Conservation (phyloP, 2,329 filamentous ascomycete species). For the Pestalotiopsis fici region DNA sequence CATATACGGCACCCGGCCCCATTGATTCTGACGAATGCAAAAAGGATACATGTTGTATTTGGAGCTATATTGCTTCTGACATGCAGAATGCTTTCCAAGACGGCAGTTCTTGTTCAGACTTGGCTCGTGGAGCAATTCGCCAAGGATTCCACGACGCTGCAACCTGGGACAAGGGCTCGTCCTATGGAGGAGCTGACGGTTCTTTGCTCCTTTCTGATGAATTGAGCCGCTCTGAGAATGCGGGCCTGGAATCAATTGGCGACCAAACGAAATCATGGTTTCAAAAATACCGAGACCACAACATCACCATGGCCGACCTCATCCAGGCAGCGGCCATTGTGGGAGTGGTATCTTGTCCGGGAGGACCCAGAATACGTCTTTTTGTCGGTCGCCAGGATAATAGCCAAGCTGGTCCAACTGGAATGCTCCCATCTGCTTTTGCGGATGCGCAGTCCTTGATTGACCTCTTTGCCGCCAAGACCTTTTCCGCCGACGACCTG, state of each 20-base stretch:
- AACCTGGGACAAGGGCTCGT: conserved; percentile 37
- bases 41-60: conserved; percentile 36
- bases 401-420: conserved; percentile 36
- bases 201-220: conserved; percentile 42
- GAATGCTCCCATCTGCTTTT: conserved; percentile 44
- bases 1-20: conserved; percentile 20
- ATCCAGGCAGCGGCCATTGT: conserved; percentile 50
- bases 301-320: conserved; percentile 53
- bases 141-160: conserved; percentile 49
- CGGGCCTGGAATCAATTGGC: conserved; percentile 44
- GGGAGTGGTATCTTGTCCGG: conserved; percentile 51
- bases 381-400: conserved; percentile 51
- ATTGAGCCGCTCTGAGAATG: conserved; percentile 40
- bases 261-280: conserved; percentile 37
- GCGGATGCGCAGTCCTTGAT: conserved; percentile 42
- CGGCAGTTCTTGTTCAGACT: conserved; percentile 34
- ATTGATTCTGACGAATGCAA: conserved; percentile 24
- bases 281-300: conserved; percentile 34
- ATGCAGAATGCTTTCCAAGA: conserved; percentile 35
- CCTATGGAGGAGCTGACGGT: conserved; percentile 46
- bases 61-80: conserved; percentile 38
- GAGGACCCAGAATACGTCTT: conserved; percentile 50
- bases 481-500: conserved; percentile 49
- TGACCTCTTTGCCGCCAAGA: conserved; percentile 49
- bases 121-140: conserved; percentile 44